Evolutionary conservation across 202 grass and related monocot species (phyloP).

Genomic region (Schoenoplectus triqueter): DNA sequence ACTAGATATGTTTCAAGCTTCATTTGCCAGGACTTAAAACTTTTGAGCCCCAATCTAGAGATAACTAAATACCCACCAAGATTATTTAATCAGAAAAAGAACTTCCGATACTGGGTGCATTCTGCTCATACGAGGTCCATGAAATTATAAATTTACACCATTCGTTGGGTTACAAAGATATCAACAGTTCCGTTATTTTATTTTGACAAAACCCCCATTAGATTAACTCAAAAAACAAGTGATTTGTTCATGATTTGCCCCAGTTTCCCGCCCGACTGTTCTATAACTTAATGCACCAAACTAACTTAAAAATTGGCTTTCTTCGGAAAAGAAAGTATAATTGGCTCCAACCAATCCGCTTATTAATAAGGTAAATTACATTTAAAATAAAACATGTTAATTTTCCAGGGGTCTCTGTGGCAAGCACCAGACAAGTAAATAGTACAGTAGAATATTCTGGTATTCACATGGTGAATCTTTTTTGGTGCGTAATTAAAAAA

Average conservation of each 20-base stretch:
- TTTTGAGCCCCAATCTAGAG: background rate
- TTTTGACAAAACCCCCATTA: background rate
- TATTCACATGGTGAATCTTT: background rate
- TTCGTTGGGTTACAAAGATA: background rate
- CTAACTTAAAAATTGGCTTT: background rate
- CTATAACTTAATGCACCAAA: background rate
- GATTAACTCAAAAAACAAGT: background rate
- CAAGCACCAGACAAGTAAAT: background rate
- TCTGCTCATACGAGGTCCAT: background rate
- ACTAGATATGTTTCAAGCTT: background rate
- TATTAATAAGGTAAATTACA: background rate
- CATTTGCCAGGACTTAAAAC: background rate
- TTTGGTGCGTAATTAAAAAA: background rate
- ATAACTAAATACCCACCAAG: constrained; percentile 5
- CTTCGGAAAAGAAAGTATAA: background rate
- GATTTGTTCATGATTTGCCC: background rate
- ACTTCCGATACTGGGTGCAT: background rate
- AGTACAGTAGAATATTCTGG: background rate
- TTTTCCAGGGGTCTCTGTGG: background rate
- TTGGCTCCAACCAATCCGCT: background rate
- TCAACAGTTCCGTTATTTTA: background rate
- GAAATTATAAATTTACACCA: background rate
- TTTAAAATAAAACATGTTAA: background rate
- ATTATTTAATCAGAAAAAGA: background rate
- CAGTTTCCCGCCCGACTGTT: background rate